Conservation (phyloP, 108 stramenopile species). For the Schizochytrium sp. region DNA sequence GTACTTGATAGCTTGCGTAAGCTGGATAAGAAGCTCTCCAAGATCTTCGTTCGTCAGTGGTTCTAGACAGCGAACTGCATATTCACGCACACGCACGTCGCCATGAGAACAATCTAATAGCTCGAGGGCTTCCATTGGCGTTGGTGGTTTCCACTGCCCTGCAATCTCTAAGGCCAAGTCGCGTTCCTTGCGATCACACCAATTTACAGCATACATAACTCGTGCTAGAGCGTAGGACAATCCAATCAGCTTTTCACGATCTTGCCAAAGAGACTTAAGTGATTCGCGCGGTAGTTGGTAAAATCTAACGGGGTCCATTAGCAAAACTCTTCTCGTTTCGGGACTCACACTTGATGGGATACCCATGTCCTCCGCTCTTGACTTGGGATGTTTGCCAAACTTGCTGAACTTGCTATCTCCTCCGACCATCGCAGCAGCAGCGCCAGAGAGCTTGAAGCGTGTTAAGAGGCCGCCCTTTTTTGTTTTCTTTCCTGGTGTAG, state of each 20-base stretch:
- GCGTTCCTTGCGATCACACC: not conserved
- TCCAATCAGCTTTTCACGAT: slow-evolving; percentile 13
- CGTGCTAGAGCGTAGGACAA: slow-evolving; percentile 14
- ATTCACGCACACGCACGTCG: slow-evolving; percentile 63
- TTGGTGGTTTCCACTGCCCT: slow-evolving; percentile 22
- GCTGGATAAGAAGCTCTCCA: slow-evolving; percentile 66
- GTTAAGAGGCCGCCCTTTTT: not conserved
- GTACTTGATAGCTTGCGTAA: slow-evolving; percentile 69
- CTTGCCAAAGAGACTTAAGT: slow-evolving; percentile 8
- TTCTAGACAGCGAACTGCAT: slow-evolving; percentile 63
- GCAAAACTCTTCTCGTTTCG: not conserved
- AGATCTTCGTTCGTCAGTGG: slow-evolving; percentile 57
- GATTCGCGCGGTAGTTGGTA: not conserved
- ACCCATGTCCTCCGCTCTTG: not conserved
- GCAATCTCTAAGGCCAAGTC: slow-evolving; percentile 38
- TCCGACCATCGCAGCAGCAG: not conserved
- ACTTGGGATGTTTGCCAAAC: not conserved
- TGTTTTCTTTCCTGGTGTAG: not conserved
- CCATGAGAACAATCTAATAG: slow-evolving; percentile 59
- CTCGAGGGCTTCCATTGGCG: slow-evolving; percentile 62
- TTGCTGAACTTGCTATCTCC: not conserved
- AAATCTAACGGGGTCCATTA: not conserved
- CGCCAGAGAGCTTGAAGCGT: slow-evolving; percentile 2
- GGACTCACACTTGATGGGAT: not conserved
- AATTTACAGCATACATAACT: slow-evolving; percentile 16